A percentile compares a stretch with the other conserved stretches of the same genome.
Evolutionary conservation across 1,284 basidiomycete species (phyloP).

Genomic region (Boletellus deceptivus): DNA sequence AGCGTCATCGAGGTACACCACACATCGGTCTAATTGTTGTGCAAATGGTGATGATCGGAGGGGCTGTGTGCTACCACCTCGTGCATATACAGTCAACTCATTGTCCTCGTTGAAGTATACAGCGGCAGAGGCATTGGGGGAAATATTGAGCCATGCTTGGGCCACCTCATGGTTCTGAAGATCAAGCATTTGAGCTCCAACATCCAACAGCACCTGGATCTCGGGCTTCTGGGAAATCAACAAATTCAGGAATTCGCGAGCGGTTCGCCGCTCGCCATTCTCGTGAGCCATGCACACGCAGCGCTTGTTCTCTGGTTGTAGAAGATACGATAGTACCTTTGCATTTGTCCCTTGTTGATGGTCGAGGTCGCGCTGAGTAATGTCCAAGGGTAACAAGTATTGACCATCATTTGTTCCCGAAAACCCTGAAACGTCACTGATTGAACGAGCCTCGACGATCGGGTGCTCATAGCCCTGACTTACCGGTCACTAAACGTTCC

Average conservation of each 20-base stretch:
- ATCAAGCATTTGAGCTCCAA: slow-evolving; percentile 59
- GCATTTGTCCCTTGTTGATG: slow-evolving; percentile 51
- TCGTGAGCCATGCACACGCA: slow-evolving; percentile 31
- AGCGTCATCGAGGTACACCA: slow-evolving; percentile 57
- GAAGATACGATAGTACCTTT: slow-evolving; percentile 43
- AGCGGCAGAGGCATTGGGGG: slow-evolving; percentile 36
- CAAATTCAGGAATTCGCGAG: slow-evolving; percentile 35
- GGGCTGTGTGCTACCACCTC: slow-evolving; percentile 38
- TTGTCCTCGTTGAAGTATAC: slow-evolving; percentile 50
- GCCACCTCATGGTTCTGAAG: slow-evolving; percentile 43
- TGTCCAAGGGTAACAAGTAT: slow-evolving; percentile 47
- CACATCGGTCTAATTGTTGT: slow-evolving; percentile 42
- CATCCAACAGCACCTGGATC: slow-evolving; percentile 50
- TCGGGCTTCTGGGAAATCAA: slow-evolving; percentile 35
- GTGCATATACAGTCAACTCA: slow-evolving; percentile 40
- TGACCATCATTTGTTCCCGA: slow-evolving; percentile 57
- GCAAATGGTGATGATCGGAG: slow-evolving; percentile 44
- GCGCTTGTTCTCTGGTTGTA: slow-evolving; percentile 44
- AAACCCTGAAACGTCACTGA: slow-evolving; percentile 43
- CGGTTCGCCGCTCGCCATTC: slow-evolving; percentile 26
- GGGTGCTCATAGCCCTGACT: background rate
- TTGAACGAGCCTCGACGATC: background rate
- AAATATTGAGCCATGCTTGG: slow-evolving; percentile 39
- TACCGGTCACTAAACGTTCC: slow-evolving; percentile 25
- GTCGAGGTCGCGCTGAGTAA: slow-evolving; percentile 42